phyloP scores from a whole-genome alignment of 352 stramenopile genomes.

The Globisporangium rhizosaccharum region DNA sequence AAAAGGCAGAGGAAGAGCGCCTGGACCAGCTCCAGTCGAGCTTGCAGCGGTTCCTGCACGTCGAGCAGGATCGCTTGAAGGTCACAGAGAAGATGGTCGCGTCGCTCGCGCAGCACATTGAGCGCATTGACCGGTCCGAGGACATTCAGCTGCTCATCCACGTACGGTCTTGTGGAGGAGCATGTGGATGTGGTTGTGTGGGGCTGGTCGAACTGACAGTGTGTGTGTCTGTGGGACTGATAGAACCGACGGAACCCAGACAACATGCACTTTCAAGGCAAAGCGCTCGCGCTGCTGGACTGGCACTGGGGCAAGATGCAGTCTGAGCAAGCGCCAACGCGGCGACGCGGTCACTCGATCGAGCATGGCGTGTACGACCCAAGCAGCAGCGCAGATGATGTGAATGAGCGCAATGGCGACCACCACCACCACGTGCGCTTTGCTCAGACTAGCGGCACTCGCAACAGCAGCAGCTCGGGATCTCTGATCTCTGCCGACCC shows the following conservation, averaged over 20 bases:
- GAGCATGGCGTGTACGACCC: slow-evolving; percentile 13
- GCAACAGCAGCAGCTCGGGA: slow-evolving; percentile 6
- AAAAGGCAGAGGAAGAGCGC: slow-evolving; percentile 79
- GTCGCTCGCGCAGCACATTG: slow-evolving; percentile 52
- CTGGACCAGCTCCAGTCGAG: slow-evolving; percentile 72
- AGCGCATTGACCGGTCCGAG: slow-evolving; percentile 58
- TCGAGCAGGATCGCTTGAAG: slow-evolving; percentile 72
- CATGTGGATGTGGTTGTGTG: neutral
- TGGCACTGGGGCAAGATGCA: slow-evolving; percentile 77
- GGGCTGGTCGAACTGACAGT: neutral
- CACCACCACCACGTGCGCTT: slow-evolving; percentile 4
- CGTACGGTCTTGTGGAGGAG: slow-evolving; percentile 11
- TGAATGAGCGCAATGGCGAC: neutral
- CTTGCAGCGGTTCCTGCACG: slow-evolving; percentile 62
- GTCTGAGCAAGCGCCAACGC: slow-evolving; percentile 16
- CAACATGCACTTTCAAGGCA: slow-evolving; percentile 87
- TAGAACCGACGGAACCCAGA: slow-evolving; percentile 75
- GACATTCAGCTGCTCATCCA: slow-evolving; percentile 85
- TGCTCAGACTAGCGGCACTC: neutral
- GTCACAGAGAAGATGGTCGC: slow-evolving; percentile 52
- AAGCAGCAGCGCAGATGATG: neutral
- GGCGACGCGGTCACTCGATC: slow-evolving; percentile 8
- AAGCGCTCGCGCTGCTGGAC: slow-evolving; percentile 77
- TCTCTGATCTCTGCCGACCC: slow-evolving; percentile 12
- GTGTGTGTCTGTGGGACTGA: neutral